Conservation (phyloP, 768 basidiomycete genomes). For the Pholiota conissans region DNA sequence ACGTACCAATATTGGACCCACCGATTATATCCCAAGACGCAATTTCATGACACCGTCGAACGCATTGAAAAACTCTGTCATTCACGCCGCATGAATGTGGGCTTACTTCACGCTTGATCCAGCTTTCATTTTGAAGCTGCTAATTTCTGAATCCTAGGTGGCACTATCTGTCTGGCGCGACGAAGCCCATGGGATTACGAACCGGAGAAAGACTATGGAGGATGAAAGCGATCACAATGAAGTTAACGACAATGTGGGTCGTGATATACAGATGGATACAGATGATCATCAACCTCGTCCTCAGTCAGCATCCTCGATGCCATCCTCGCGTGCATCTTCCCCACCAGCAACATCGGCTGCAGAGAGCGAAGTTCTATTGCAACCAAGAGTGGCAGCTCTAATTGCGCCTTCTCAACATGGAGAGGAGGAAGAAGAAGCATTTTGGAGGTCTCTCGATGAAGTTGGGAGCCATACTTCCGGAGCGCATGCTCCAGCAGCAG, state of each 20-base stretch:
- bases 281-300: conserved; percentile 11
- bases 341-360: conserved; percentile 16
- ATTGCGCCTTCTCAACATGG: conserved; percentile 8
- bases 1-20: conserved; percentile 97
- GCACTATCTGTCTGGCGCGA: conserved; percentile 78
- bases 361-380: conserved; percentile 12
- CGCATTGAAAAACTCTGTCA: conserved; percentile 89
- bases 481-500: conserved; percentile 13
- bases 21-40: conserved; percentile 84
- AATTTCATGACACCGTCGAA: conserved; percentile 83
- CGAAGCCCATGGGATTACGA: conserved; percentile 43
- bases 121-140: neutral
- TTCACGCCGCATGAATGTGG: conserved; percentile 82
- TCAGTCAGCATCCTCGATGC: conserved; percentile 21
- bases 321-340: conserved; percentile 22
- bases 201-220: conserved; percentile 23
- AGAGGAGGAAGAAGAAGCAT: conserved; percentile 53
- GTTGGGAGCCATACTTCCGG: conserved; percentile 32
- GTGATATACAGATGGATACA: conserved; percentile 13
- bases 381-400: conserved; percentile 5
- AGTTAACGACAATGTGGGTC: conserved; percentile 15
- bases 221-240: conserved; percentile 22
- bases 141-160: conserved; percentile 41
- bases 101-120: no score
- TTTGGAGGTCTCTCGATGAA: conserved; percentile 69